Base-by-base conservation (phyloP, 768 basidiomycete genomes). In the Naganishia vishniacii region DNA sequence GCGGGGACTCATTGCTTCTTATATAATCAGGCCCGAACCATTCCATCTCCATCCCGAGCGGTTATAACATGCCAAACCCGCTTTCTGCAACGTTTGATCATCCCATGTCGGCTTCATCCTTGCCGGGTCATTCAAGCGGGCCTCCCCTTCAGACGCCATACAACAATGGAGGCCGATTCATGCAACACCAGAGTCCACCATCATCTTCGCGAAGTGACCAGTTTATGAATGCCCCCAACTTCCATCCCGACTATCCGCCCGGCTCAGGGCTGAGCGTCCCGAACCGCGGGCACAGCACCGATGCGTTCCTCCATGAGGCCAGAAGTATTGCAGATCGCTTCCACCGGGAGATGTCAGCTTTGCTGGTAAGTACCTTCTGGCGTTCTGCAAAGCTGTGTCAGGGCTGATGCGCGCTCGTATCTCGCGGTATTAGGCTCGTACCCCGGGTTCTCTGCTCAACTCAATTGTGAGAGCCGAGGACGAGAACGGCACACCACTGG, bases 301-400 rank as follows among this genome's bases (percentile, higher is more conserved):
- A 56, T 26, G n/a, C 53, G 5, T 56, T 56, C 37, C 32, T 56
- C 15, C 23, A 56, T 16, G 53, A 56, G 37, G 53, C 37, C 9
- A 37, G 53, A 40, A 25, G 53, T 6, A 56, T 56, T 18, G 53
- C 53, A 56, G 53, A 56, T 23, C 53, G 53, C 1, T 56, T 56
- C 15, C 53, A 56, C 25, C 18, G 37, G 23, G 53, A 56, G n/a
- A 56, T 56, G 53, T 56, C 53, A 11, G 53, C 53, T 41, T 26
- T 56, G 37, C 23, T 56, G 18, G 53, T 56, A 40, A 34, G 53
- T 56, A 9, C 7, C 34, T 37, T 37, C 34, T 7, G 15, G 8
- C 34, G 7, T 37, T 7, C 34, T n/a, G n/a, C n/a, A n/a, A 37
- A 7, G 34, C 8, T 37, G 34, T 37, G 34, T 37, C 34, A 15